Conservation (phyloP, 257 asterid genomes). For the Buddleja alternifolia region DNA sequence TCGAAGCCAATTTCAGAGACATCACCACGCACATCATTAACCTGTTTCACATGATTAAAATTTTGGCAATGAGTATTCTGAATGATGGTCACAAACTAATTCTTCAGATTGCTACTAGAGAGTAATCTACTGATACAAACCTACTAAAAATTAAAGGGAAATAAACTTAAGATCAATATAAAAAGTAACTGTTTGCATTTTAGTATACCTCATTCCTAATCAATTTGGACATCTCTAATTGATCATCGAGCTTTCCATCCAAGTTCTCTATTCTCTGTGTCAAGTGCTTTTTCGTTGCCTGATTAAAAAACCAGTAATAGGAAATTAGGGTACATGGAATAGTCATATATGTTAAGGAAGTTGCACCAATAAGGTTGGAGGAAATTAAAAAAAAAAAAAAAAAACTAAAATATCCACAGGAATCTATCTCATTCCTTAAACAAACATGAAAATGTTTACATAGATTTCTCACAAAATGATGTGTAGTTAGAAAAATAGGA, state of each 20-base stretch:
- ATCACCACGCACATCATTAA: constrained; percentile 63
- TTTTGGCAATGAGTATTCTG: constrained; percentile 13
- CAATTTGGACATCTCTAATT: constrained; percentile 76
- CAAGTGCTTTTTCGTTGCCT: constrained; percentile 90
- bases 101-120: constrained; percentile 3
- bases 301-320: constrained; percentile 21
- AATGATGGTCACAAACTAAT: constrained; percentile 16
- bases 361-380: not conserved
- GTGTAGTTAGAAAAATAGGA: too few species aligned
- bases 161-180: not conserved
- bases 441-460: too few species aligned
- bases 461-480: too few species aligned
- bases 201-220: constrained; percentile 67
- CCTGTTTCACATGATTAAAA: constrained; percentile 49
- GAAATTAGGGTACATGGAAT: constrained; percentile 21
- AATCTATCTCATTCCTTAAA: too few species aligned
- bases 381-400: too few species aligned
- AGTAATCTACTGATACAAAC: too few species aligned
- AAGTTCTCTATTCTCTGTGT: constrained; percentile 92
- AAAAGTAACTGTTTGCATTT: not conserved
- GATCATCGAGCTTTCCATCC: constrained; percentile 92
- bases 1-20: constrained; percentile 59
- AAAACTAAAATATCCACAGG: too few species aligned
- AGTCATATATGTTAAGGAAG: not conserved
- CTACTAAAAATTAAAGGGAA: not conserved